Percentiles rank a stretch among this genome's conserved stretches.
Conservation (phyloP, 495 filamentous ascomycete species). For the Cercophora scortea region DNA sequence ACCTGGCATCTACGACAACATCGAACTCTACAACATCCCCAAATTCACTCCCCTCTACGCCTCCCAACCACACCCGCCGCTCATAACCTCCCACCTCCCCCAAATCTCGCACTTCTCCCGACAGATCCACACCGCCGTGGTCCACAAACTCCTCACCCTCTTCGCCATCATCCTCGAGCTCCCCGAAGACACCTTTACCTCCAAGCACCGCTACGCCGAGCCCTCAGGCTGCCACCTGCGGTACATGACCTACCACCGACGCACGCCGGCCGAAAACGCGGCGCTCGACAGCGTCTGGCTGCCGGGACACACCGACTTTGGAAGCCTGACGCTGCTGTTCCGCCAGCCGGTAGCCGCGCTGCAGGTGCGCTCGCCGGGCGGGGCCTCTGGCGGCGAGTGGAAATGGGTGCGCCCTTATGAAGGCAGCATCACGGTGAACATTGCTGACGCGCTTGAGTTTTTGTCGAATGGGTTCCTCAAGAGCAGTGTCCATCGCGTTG, state of each 20-base stretch:
- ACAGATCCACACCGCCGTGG: slow-evolving; percentile 40
- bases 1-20: slow-evolving; percentile 39
- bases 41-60: slow-evolving; percentile 25
- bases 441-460: slow-evolving; percentile 39
- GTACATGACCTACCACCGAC: slow-evolving; percentile 45
- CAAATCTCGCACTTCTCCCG: neutral
- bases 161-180: slow-evolving; percentile 46
- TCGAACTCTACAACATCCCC: slow-evolving; percentile 45
- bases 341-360: slow-evolving; percentile 44
- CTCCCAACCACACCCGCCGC: neutral
- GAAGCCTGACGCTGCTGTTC: slow-evolving; percentile 48
- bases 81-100: slow-evolving; percentile 7
- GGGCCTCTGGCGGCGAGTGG: slow-evolving; percentile 36
- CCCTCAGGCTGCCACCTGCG: slow-evolving; percentile 44
- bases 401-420: slow-evolving; percentile 43
- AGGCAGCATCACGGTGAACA: slow-evolving; percentile 47
- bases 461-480: slow-evolving; percentile 44
- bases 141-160: slow-evolving; percentile 43
- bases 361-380: slow-evolving; percentile 24
- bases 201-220: slow-evolving; percentile 39
- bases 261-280: slow-evolving; percentile 36
- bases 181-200: slow-evolving; percentile 39
- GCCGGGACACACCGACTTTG: slow-evolving; percentile 47
- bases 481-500: slow-evolving; percentile 44
- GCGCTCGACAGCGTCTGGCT: slow-evolving; percentile 33